phyloP scores from a whole-genome alignment of 495 filamentous ascomycete species.

The Penicillium longicatenatum region DNA sequence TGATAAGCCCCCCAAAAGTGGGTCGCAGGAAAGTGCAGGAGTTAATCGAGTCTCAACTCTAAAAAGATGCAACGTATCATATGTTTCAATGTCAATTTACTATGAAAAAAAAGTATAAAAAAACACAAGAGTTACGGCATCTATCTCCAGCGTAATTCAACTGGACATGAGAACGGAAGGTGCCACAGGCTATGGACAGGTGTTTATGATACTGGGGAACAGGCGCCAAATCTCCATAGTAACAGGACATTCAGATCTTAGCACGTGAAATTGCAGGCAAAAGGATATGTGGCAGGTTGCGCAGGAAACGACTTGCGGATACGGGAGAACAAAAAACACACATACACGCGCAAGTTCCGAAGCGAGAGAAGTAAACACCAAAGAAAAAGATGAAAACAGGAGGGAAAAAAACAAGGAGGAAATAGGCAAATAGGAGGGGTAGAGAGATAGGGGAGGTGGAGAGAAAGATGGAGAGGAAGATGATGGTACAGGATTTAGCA shows the following conservation, averaged over 20 bases:
- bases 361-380: slow-evolving; percentile 6
- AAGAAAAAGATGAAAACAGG: slow-evolving; percentile 8
- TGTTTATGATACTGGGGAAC: slow-evolving; percentile 25
- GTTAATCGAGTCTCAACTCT: not conserved
- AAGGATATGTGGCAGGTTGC: slow-evolving; percentile 22
- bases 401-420: no score
- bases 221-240: slow-evolving; percentile 23
- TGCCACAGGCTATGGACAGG: slow-evolving; percentile 24
- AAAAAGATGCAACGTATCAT: not conserved
- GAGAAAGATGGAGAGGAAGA: slow-evolving; percentile 13
- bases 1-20: slow-evolving; percentile 18
- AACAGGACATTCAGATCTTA: slow-evolving; percentile 28
- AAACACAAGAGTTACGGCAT: slow-evolving; percentile 1
- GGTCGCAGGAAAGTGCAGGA: slow-evolving; percentile 9
- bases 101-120: not conserved
- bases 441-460: slow-evolving; percentile 1
- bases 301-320: slow-evolving; percentile 15
- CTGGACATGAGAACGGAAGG: slow-evolving; percentile 8
- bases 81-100: slow-evolving; percentile 4
- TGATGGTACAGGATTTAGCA: slow-evolving; percentile 59
- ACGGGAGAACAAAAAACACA: slow-evolving; percentile 12
- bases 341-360: slow-evolving; percentile 4
- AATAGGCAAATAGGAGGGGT: slow-evolving; percentile 7
- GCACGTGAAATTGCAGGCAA: slow-evolving; percentile 28
- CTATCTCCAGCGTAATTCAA: slow-evolving; percentile 1